These are phyloP conservation scores for Apiospora malaysiana DNA, from an alignment of 2,329 filamentous ascomycete genomes.

Conservation along the genomic window DNA sequence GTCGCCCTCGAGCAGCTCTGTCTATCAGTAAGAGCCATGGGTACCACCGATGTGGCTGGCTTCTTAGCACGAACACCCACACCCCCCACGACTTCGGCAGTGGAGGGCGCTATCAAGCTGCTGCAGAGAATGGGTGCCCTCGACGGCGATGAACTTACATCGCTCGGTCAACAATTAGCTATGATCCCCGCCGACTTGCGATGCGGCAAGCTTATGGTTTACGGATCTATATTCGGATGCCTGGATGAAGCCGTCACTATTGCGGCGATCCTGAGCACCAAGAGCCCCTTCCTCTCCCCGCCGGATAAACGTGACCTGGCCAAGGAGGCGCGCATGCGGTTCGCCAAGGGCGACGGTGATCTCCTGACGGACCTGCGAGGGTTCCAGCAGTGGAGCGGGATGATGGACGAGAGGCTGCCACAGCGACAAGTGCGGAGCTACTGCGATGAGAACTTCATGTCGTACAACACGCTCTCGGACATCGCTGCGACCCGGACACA, in stretches of 20 bases:
- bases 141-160: slow-evolving; percentile 84
- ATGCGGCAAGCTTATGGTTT: slow-evolving; percentile 94
- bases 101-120: slow-evolving; percentile 82
- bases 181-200: slow-evolving; percentile 94
- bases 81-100: slow-evolving; percentile 82
- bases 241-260: slow-evolving; percentile 88
- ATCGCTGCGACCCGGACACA: slow-evolving; percentile 87
- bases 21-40: slow-evolving; percentile 94
- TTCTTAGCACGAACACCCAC: slow-evolving; percentile 90
- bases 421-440: slow-evolving; percentile 73
- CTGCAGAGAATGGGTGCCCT: slow-evolving; percentile 87
- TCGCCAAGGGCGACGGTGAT: slow-evolving; percentile 82
- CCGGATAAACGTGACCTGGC: slow-evolving; percentile 83
- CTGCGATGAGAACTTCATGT: slow-evolving; percentile 87
- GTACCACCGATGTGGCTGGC: slow-evolving; percentile 76
- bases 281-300: slow-evolving; percentile 85
- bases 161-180: slow-evolving; percentile 90
- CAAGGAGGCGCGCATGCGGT: slow-evolving; percentile 75
- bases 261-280: slow-evolving; percentile 88
- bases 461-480: slow-evolving; percentile 81
- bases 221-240: slow-evolving; percentile 91
- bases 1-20: slow-evolving; percentile 95
- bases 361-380: slow-evolving; percentile 86
- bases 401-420: slow-evolving; percentile 62
- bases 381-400: slow-evolving; percentile 80